phyloP scores from a whole-genome alignment of 371 early-diverging fungal species.

The Mortierella sp. region DNA sequence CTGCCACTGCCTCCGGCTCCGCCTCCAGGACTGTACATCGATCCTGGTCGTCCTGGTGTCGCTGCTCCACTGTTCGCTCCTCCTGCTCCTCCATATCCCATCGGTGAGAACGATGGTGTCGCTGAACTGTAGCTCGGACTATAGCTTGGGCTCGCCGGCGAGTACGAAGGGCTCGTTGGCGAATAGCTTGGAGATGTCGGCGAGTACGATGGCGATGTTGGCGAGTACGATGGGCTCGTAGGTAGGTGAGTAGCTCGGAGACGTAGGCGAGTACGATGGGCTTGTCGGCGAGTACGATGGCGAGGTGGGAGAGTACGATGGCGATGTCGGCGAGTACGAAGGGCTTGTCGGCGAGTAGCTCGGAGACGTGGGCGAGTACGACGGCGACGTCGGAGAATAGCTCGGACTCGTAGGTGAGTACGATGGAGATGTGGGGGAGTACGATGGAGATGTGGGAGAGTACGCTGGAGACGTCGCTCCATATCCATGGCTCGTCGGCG shows the following conservation, averaged over 20 bases:
- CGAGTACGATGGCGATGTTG: constrained; percentile 72
- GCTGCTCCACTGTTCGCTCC: constrained; percentile 29
- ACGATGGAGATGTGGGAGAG: constrained; percentile 74
- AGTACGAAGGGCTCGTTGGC: constrained; percentile 73
- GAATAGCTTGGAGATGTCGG: constrained; percentile 85
- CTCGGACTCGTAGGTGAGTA: constrained; percentile 82
- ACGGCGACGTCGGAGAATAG: constrained; percentile 80
- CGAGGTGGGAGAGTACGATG: constrained; percentile 75
- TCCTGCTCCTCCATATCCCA: constrained; percentile 28
- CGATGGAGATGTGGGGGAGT: constrained; percentile 75
- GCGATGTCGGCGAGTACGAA: constrained; percentile 41
- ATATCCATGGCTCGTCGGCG: constrained; percentile 76
- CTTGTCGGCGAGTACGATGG: constrained; percentile 72
- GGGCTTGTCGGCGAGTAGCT: constrained; percentile 41
- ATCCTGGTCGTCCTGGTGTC: constrained; percentile 38
- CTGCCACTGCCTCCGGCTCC: constrained; percentile 15
- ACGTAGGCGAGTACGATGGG: constrained; percentile 82
- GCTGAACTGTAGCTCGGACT: constrained; percentile 61
- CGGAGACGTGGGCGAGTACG: constrained; percentile 78
- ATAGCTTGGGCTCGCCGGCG: constrained; percentile 75
- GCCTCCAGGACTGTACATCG: constrained; percentile 24
- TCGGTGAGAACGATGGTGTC: constrained; percentile 33
- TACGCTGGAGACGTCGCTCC: constrained; percentile 78
- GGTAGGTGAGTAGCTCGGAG: constrained; percentile 79
- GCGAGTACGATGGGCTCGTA: constrained; percentile 57